phyloP scores from a whole-genome alignment of 768 basidiomycete species.

The Coprinopsis sp. region DNA sequence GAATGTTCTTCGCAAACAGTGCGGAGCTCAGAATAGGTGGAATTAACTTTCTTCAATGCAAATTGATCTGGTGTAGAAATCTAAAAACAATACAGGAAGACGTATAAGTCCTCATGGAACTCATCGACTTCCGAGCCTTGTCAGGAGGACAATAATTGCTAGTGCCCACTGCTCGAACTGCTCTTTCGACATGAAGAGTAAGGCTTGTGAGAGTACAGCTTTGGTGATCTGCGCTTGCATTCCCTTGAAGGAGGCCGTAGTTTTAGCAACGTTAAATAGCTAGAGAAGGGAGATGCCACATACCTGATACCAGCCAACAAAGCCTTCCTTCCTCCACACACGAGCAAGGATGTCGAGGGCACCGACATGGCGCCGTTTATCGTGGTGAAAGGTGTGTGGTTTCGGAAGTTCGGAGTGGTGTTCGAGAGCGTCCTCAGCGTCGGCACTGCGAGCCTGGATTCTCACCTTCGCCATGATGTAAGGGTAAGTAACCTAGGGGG shows the following conservation, averaged over 20 bases:
- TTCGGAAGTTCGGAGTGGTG: slow-evolving; percentile 34
- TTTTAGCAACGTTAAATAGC: background rate
- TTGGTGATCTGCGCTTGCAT: slow-evolving; percentile 96
- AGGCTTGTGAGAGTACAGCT: slow-evolving; percentile 91
- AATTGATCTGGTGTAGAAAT: no score
- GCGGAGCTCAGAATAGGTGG: no score
- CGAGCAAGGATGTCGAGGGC: slow-evolving; percentile 72
- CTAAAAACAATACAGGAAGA: slow-evolving; percentile 4
- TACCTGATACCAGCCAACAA: slow-evolving; percentile 95
- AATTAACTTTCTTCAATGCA: no score
- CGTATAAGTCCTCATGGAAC: slow-evolving; percentile 5
- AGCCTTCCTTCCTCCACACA: slow-evolving; percentile 73
- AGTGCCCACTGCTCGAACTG: slow-evolving; percentile 91
- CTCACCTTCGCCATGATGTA: slow-evolving; percentile 97
- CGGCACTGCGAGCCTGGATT: slow-evolving; percentile 78
- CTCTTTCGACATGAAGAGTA: slow-evolving; percentile 96
- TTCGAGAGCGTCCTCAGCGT: slow-evolving; percentile 43
- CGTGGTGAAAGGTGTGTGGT: slow-evolving; percentile 39
- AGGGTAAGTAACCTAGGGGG: slow-evolving; percentile 79
- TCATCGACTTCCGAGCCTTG: slow-evolving; percentile 30
- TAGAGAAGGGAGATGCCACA: slow-evolving; percentile 17
- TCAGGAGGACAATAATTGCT: slow-evolving; percentile 55
- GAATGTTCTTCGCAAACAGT: no score
- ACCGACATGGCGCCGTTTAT: slow-evolving; percentile 52
- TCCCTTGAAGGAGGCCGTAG: slow-evolving; percentile 52